phyloP scores from a whole-genome alignment of 345 rosid species.

The Citrus unshiu region DNA sequence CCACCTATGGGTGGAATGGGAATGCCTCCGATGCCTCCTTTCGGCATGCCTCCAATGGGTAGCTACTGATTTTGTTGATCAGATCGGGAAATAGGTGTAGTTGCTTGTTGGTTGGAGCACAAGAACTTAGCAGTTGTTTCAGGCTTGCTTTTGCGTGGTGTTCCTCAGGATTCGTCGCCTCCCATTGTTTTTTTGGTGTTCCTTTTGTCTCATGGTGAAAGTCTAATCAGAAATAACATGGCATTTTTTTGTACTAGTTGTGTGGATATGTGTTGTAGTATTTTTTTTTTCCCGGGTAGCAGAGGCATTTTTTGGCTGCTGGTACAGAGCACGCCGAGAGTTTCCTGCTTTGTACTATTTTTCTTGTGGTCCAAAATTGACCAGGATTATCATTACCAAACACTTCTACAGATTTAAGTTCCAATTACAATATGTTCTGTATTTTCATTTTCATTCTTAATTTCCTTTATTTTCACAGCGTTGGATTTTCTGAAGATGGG shows the following conservation, averaged over 20 bases:
- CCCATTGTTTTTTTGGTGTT: conserved; percentile 2
- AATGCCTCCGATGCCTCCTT: conserved; percentile 71
- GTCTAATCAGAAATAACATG: conserved; percentile 24
- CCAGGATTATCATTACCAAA: conserved; percentile 11
- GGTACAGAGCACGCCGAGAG: conserved; percentile 25
- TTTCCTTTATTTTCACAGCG: no score
- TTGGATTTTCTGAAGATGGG: background rate
- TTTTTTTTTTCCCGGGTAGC: conserved; percentile 18
- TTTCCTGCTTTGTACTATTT: conserved; percentile 36
- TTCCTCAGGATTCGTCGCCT: conserved; percentile 16
- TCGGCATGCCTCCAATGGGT: conserved; percentile 72
- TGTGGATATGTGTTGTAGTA: conserved; percentile 45
- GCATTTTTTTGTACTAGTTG: conserved; percentile 15
- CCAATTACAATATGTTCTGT: conserved; percentile 6
- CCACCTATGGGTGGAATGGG: conserved; percentile 65
- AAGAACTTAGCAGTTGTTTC: conserved; percentile 6
- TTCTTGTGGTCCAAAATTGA: conserved; percentile 20
- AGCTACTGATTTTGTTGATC: conserved; percentile 31
- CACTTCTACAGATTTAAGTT: conserved; percentile 5
- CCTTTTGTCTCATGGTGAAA: conserved; percentile 19
- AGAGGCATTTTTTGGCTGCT: conserved; percentile 34
- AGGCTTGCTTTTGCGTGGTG: conserved; percentile 18
- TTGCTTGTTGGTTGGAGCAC: conserved; percentile 4
- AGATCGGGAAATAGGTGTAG: conserved; percentile 12
- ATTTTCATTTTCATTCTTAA: background rate